These are phyloP conservation scores for Fusarium brachygibbosum DNA, from an alignment of 2,329 filamentous ascomycete species.

Conservation along the genomic window DNA sequence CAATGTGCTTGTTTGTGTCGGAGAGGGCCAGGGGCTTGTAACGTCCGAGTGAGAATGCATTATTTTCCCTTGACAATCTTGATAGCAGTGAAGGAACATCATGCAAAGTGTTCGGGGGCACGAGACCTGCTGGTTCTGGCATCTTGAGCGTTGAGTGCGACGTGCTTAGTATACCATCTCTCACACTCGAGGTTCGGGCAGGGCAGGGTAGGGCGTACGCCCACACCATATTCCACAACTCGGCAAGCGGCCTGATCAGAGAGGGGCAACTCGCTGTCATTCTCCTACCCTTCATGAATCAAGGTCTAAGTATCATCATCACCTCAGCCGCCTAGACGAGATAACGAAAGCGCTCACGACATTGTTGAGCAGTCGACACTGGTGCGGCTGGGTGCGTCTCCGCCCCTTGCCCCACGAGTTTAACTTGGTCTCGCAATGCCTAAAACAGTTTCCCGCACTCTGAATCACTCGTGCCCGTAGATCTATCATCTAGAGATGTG, in stretches of 20 bases:
- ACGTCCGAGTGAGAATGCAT: constrained; percentile 27
- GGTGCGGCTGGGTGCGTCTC: not conserved
- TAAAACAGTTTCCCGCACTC: not conserved
- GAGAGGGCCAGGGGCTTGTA: constrained; percentile 34
- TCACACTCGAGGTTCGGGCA: constrained; percentile 35
- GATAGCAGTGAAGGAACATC: constrained; percentile 32
- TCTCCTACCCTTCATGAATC: not conserved
- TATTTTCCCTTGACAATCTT: constrained; percentile 29
- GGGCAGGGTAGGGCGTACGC: constrained; percentile 23
- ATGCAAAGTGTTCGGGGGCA: constrained; percentile 40
- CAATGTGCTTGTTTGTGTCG: constrained; percentile 35
- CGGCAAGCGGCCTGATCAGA: constrained; percentile 34
- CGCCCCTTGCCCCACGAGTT: not conserved
- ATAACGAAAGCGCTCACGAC: not conserved
- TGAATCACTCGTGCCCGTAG: not conserved
- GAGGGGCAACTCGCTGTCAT: constrained; percentile 23
- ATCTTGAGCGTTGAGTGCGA: constrained; percentile 39
- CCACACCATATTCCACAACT: constrained; percentile 43
- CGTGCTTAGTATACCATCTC: constrained; percentile 40
- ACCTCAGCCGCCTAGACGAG: not conserved
- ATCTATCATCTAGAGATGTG: not conserved
- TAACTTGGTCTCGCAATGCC: not conserved
- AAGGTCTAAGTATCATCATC: constrained; percentile 1
- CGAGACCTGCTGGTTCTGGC: constrained; percentile 32
- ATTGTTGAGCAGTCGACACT: not conserved